phyloP scores from a whole-genome alignment of 768 basidiomycete species.

The Pholiota microspora region DNA sequence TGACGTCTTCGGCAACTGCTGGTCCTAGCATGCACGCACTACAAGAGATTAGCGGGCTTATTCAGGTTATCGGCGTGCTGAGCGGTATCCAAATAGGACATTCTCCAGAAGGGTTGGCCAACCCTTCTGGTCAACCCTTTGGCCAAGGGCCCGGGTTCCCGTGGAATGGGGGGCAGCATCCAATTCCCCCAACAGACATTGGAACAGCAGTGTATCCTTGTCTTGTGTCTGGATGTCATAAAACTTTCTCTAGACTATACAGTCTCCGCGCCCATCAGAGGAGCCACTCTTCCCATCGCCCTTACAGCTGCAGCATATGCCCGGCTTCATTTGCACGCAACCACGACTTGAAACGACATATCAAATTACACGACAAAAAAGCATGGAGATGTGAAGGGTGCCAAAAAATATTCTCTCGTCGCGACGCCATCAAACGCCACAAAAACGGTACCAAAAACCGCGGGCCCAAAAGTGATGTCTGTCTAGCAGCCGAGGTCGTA shows the following conservation, averaged over 20 bases:
- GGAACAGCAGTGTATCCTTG: constrained; percentile 83
- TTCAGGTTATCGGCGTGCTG: constrained; percentile 79
- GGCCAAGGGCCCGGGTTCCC: constrained; percentile 30
- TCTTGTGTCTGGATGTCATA: constrained; percentile 59
- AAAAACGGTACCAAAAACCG: constrained; percentile 57
- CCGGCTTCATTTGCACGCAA: constrained; percentile 77
- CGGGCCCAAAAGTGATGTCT: constrained; percentile 49
- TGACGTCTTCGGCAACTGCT: constrained; percentile 60
- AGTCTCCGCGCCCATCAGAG: constrained; percentile 71
- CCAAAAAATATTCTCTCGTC: constrained; percentile 69
- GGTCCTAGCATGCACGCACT: constrained; percentile 55
- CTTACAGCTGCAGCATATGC: constrained; percentile 61
- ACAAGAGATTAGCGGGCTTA: constrained; percentile 78
- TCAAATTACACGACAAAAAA: constrained; percentile 66
- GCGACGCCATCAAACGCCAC: constrained; percentile 79
- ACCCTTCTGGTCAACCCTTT: constrained; percentile 29
- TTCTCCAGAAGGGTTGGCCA: constrained; percentile 32
- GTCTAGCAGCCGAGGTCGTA: constrained; percentile 54
- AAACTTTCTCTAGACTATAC: constrained; percentile 69
- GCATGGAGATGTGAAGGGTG: constrained; percentile 77
- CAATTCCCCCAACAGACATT: constrained; percentile 42
- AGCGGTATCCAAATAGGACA: constrained; percentile 71
- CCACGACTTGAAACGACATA: constrained; percentile 79
- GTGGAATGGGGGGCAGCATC: constrained; percentile 30
- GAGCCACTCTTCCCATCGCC: constrained; percentile 61